Evolutionary conservation across 2,329 filamentous ascomycete species (phyloP), one percentile per base, ranked within the genome.

Genomic region (Zymoseptoria crescenta): DNA sequence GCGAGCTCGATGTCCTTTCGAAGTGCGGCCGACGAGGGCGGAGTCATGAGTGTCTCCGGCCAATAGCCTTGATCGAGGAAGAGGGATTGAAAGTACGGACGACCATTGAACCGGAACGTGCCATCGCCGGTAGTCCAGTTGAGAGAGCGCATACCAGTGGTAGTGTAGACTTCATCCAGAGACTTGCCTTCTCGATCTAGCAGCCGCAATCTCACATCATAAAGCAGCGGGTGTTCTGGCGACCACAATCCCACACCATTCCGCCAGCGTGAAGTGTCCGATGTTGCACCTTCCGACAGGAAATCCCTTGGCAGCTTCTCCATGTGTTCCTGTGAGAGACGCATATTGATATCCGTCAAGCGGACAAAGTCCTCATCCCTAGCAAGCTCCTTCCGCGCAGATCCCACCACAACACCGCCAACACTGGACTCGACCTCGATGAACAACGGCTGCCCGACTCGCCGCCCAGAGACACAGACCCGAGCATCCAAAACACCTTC

Each of bases 41-140:
- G 82, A 3, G 83, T 86, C 74, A 85, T 78, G 62, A 83, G 79
- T 0, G 83, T 84, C 2, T 79, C 74, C 0, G 81, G 82, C 83
- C 83, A 86, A 74, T 86, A 86, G 49, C 83, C 83, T 70, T 86
- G 83, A 69, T 86, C 83, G 9, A 86, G 77, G 54, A 79, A 77
- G 1, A 86, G 73, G 10, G 81, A 78, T 68, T 86, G 83, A 75
- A 86, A 86, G 63, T 83, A 79, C 1, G 83, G 83, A 57, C 74
- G 76, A 59, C 76, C 78, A 68, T 86, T 86, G 21, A 86, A 76
- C 6, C 81, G 76, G 75, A 87, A 83, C 0, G 82, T 80, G 0
- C 81, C 78, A 62, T 86, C 81, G 2, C 81, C 81, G 8, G 71
- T 76, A 19, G 75, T 78, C 85, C 85, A 88, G 60, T 81, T 75